A percentile compares a stretch with the other conserved stretches of the same genome.
Evolutionary conservation across 2,329 filamentous ascomycete species (phyloP).

Genomic region (Penicillium corylophilum): DNA sequence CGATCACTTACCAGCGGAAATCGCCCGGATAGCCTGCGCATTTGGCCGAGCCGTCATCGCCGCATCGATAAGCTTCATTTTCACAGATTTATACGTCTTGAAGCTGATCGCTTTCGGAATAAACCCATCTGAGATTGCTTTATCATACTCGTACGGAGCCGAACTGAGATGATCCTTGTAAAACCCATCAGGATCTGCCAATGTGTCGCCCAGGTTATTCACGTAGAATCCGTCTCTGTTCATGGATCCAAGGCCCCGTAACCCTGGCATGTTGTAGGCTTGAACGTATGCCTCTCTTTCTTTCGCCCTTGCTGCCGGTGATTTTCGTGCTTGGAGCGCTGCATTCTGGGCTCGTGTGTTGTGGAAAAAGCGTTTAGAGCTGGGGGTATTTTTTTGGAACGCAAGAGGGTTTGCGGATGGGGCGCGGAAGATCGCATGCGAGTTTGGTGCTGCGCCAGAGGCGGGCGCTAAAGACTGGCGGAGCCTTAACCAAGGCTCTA

Average conservation of each 20-base stretch:
- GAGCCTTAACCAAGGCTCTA: slow-evolving; percentile 17
- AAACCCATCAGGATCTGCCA: not conserved
- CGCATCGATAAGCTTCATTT: slow-evolving; percentile 12
- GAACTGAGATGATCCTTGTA: not conserved
- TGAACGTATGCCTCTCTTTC: not conserved
- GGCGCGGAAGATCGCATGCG: not conserved
- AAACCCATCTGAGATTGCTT: not conserved
- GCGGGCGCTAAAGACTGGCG: slow-evolving; percentile 1
- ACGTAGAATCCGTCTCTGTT: not conserved
- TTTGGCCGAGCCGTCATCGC: slow-evolving; percentile 10
- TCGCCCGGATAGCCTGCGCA: slow-evolving; percentile 10
- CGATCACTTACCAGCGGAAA: slow-evolving; percentile 18
- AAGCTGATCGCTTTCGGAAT: slow-evolving; percentile 12
- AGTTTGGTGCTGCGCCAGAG: not conserved
- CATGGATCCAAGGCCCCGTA: not conserved
- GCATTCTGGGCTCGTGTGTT: slow-evolving; percentile 5
- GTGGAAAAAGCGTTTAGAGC: slow-evolving; percentile 10
- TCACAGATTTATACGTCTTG: slow-evolving; percentile 17
- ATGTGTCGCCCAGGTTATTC: not conserved
- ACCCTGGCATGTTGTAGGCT: not conserved
- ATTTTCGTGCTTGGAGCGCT: not conserved
- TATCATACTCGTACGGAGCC: slow-evolving; percentile 1
- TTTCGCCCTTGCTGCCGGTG: not conserved
- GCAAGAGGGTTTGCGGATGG: not conserved
- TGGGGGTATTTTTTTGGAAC: not conserved